phyloP scores from a whole-genome alignment of 2,329 filamentous ascomycete genomes.

The Trichophyton equinum region DNA sequence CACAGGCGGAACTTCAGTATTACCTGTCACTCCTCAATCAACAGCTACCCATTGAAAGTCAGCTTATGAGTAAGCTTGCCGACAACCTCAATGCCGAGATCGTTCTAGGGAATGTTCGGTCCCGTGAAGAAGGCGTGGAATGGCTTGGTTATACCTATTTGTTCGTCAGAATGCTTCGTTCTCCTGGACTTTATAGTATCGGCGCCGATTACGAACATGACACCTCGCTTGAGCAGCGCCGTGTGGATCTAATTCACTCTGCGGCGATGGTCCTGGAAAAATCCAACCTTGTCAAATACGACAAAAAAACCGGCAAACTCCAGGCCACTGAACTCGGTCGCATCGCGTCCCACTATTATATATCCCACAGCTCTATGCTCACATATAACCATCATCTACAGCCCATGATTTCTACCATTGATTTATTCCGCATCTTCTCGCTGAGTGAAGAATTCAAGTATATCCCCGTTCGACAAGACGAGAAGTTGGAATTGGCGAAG shows the following conservation, averaged over 20 bases:
- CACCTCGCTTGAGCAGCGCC: slow-evolving; percentile 81
- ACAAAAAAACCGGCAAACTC: slow-evolving; percentile 78
- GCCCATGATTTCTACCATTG: slow-evolving; percentile 81
- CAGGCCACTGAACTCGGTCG: slow-evolving; percentile 89
- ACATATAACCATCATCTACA: slow-evolving; percentile 95
- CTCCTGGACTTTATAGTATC: slow-evolving; percentile 87
- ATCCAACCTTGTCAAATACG: slow-evolving; percentile 83
- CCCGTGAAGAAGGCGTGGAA: slow-evolving; percentile 90
- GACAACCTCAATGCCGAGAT: slow-evolving; percentile 96
- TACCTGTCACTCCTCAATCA: slow-evolving; percentile 95
- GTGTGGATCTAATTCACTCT: slow-evolving; percentile 93
- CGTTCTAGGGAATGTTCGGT: slow-evolving; percentile 84
- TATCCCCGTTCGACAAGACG: slow-evolving; percentile 92
- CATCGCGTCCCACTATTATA: slow-evolving; percentile 97
- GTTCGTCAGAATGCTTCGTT: slow-evolving; percentile 93
- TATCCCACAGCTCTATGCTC: slow-evolving; percentile 89
- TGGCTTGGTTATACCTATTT: slow-evolving; percentile 98
- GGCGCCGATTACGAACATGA: slow-evolving; percentile 93
- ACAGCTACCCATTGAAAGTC: slow-evolving; percentile 93
- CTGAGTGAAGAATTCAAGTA: slow-evolving; percentile 98
- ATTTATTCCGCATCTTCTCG: slow-evolving; percentile 92
- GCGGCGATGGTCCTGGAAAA: slow-evolving; percentile 78
- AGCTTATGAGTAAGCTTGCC: slow-evolving; percentile 81
- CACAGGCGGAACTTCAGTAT: slow-evolving; percentile 88
- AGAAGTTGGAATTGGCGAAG: slow-evolving; percentile 92